Percentiles rank a stretch among this genome's conserved stretches.
Conservation (phyloP, 2,329 filamentous ascomycete genomes). For the Aspergillus amoenus region DNA sequence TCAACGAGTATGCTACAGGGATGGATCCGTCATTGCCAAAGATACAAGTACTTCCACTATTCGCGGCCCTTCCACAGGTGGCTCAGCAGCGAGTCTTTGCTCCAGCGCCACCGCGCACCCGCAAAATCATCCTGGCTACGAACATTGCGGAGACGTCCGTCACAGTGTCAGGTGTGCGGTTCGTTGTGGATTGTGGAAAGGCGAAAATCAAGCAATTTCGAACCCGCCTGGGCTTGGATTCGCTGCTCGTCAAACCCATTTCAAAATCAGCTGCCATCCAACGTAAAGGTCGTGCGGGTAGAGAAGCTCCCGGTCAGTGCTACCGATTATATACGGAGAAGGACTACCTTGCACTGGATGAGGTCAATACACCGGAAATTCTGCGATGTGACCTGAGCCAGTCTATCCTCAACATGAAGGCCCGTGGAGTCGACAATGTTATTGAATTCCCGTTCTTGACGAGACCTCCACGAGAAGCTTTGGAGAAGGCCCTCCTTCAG, state of each 20-base stretch:
- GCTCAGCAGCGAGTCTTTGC: conserved; percentile 85
- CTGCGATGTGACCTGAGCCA: conserved; percentile 84
- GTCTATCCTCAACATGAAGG: conserved; percentile 89
- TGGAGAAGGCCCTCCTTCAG: conserved; percentile 79
- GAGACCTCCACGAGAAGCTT: conserved; percentile 70
- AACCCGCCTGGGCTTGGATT: conserved; percentile 80
- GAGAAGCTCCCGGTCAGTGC: conserved; percentile 88
- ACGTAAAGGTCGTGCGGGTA: conserved; percentile 83
- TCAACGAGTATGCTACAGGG: conserved; percentile 74
- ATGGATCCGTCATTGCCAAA: conserved; percentile 72
- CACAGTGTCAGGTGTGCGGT: conserved; percentile 88
- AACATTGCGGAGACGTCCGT: conserved; percentile 99
- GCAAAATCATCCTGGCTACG: conserved; percentile 88
- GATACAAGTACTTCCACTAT: conserved; percentile 72
- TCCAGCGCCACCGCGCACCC: conserved; percentile 68
- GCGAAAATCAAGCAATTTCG: conserved; percentile 93
- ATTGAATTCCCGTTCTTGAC: conserved; percentile 83
- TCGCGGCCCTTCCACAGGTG: conserved; percentile 82
- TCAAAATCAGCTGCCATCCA: conserved; percentile 93
- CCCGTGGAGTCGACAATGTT: conserved; percentile 79
- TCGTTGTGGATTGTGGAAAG: conserved; percentile 90
- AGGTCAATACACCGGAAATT: conserved; percentile 83
- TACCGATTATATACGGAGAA: conserved; percentile 83
- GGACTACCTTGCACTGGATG: conserved; percentile 67
- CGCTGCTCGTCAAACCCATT: conserved; percentile 83